phyloP scores from a whole-genome alignment of 78 protist species.

The slime mould (Dictyostelium discoideum) region DNA sequence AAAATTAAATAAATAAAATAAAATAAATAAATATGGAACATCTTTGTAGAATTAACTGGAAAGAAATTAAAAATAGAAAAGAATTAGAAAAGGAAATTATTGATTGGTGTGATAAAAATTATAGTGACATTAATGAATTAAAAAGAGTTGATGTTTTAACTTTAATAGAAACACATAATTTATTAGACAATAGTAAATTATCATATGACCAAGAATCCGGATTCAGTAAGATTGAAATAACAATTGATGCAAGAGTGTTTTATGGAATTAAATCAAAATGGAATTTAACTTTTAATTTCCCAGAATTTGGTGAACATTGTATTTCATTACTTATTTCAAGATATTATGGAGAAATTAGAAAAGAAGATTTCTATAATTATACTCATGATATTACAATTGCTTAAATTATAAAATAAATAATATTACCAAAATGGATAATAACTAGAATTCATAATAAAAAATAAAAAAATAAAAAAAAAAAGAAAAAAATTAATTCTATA shows the following conservation, averaged over 20 bases:
- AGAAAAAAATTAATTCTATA: neutral
- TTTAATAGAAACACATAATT: neutral
- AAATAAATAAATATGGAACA: constrained; percentile 3
- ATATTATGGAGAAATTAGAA: constrained; percentile 9
- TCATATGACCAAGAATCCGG: constrained; percentile 19
- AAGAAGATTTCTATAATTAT: neutral
- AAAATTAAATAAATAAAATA: neutral
- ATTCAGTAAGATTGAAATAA: neutral
- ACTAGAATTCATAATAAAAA: too few species aligned
- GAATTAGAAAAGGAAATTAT: constrained; percentile 18
- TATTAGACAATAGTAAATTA: neutral
- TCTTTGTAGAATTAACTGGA: constrained; percentile 32
- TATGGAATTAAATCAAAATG: constrained; percentile 45
- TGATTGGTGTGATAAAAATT: constrained; percentile 46
- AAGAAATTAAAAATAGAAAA: neutral
- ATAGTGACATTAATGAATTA: neutral
- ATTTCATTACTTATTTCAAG: neutral
- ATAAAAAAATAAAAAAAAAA: neutral
- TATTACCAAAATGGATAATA: neutral
- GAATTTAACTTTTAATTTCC: neutral
- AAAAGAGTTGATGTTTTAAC: constrained; percentile 41
- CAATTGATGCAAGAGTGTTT: constrained; percentile 3
- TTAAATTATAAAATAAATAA: neutral
- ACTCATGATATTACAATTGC: neutral
- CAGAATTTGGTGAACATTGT: constrained; percentile 32